phyloP scores from a whole-genome alignment of 2,329 filamentous ascomycete genomes.

The Alternaria gansuensis region DNA sequence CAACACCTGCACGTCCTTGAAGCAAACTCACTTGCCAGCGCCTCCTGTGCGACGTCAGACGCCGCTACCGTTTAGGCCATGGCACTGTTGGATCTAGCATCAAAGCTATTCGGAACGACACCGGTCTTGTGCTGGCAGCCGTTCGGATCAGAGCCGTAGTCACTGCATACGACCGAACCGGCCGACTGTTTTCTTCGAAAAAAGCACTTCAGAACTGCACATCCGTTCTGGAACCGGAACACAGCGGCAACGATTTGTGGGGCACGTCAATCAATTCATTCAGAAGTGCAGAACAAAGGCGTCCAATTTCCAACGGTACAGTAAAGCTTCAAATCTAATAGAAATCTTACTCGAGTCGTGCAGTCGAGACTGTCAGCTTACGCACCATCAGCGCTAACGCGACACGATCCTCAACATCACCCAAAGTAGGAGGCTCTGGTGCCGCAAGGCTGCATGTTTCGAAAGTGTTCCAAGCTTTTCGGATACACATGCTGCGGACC shows the following conservation, averaged over 20 bases:
- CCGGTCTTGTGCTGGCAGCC: constrained; percentile 5
- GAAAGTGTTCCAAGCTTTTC: constrained; percentile 11
- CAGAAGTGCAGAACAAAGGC: constrained; percentile 4
- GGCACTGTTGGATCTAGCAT: constrained; percentile 3
- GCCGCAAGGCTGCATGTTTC: constrained; percentile 17
- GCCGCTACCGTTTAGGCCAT: constrained; percentile 1
- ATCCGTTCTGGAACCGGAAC: constrained; percentile 4
- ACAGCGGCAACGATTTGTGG: constrained; percentile 6
- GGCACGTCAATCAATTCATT: background rate
- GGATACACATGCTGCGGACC: background rate
- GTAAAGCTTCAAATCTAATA: background rate
- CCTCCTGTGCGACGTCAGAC: constrained; percentile 14
- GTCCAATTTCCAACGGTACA: background rate
- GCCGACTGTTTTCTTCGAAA: constrained; percentile 5
- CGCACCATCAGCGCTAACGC: constrained; percentile 4
- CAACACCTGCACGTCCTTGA: background rate
- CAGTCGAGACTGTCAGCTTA: background rate
- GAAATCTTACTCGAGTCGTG: background rate
- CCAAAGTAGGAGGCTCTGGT: constrained; percentile 8
- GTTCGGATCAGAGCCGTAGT: constrained; percentile 3
- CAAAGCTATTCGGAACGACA: constrained; percentile 4
- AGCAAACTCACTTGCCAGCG: constrained; percentile 6
- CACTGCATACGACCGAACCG: constrained; percentile 4
- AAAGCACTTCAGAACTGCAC: constrained; percentile 9
- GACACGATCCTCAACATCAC: background rate